These are phyloP conservation scores for Furcasterigmium furcatum DNA, from an alignment of 2,329 filamentous ascomycete species.

Conservation along the genomic window DNA sequence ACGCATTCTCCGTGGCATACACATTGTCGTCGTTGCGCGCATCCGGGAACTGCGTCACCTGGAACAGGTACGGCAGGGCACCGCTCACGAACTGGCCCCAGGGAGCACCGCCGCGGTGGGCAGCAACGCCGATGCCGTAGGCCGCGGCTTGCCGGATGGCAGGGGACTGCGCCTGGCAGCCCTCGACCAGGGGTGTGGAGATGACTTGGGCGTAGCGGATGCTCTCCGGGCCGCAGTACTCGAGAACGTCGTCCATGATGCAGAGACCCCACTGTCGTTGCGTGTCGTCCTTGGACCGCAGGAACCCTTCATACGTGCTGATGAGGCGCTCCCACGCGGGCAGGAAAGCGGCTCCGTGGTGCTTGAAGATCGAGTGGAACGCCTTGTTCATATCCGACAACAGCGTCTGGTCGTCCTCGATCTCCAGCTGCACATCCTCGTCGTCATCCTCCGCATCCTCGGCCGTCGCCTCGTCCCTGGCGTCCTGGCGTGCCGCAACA, in stretches of 20 bases:
- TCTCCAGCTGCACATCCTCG: constrained; percentile 82
- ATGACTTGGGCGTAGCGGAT: constrained; percentile 86
- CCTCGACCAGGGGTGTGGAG: constrained; percentile 79
- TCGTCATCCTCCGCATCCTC: constrained; percentile 90
- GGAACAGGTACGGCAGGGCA: constrained; percentile 78
- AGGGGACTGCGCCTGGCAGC: constrained; percentile 80
- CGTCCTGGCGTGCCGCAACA: constrained; percentile 78
- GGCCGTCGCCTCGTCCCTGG: constrained; percentile 67
- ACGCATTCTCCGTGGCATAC: constrained; percentile 96
- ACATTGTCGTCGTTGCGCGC: constrained; percentile 89
- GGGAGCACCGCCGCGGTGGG: constrained; percentile 81
- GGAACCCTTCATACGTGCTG: constrained; percentile 80
- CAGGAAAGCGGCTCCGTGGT: constrained; percentile 82
- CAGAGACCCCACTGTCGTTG: constrained; percentile 98
- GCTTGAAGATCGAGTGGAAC: constrained; percentile 98
- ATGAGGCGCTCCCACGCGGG: constrained; percentile 84
- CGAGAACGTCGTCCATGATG: constrained; percentile 96
- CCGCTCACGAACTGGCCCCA: constrained; percentile 87
- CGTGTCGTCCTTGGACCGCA: constrained; percentile 77
- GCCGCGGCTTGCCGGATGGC: constrained; percentile 94
- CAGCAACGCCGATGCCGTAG: constrained; percentile 93
- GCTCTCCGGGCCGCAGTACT: constrained; percentile 90
- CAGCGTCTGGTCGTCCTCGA: constrained; percentile 95
- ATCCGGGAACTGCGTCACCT: constrained; percentile 76
- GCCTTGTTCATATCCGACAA: constrained; percentile 99